A percentile compares a stretch with the other conserved stretches of the same genome.
Conservation (phyloP, 495 filamentous ascomycete species). For the Xylaria palmicola region DNA sequence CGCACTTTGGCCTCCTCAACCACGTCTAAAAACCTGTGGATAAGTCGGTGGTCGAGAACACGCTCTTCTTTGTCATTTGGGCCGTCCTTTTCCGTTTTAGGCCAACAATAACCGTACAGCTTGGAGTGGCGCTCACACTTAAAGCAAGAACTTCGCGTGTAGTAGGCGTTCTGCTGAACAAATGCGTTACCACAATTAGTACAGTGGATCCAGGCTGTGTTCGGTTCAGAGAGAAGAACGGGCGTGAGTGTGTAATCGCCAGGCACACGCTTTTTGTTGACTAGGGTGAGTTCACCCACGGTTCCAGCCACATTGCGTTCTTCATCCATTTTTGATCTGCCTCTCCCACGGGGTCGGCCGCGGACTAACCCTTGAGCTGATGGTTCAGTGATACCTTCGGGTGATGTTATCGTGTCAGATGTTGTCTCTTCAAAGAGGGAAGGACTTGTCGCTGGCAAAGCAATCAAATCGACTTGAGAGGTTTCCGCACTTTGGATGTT, state of each 20-base stretch:
- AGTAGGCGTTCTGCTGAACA: slow-evolving; percentile 82
- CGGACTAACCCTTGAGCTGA: not conserved
- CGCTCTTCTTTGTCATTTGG: slow-evolving; percentile 72
- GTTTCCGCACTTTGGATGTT: not conserved
- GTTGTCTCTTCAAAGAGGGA: not conserved
- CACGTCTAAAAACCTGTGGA: slow-evolving; percentile 67
- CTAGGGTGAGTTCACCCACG: slow-evolving; percentile 17
- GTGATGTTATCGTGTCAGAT: not conserved
- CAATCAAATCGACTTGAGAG: not conserved
- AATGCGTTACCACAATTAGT: slow-evolving; percentile 78
- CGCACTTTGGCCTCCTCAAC: slow-evolving; percentile 63
- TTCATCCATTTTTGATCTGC: slow-evolving; percentile 13
- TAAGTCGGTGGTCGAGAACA: slow-evolving; percentile 67
- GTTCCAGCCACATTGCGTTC: not conserved
- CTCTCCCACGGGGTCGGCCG: not conserved
- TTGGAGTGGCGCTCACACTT: slow-evolving; percentile 95
- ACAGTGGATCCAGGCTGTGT: slow-evolving; percentile 83
- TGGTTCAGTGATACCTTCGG: not conserved
- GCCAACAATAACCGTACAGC: slow-evolving; percentile 93
- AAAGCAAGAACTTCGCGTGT: slow-evolving; percentile 78
- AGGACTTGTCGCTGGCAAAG: not conserved
- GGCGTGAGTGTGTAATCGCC: slow-evolving; percentile 79
- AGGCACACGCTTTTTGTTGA: slow-evolving; percentile 52
- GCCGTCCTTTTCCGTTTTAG: slow-evolving; percentile 81
- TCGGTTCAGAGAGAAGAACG: slow-evolving; percentile 66